phyloP scores from a whole-genome alignment of 2,329 filamentous ascomycete species.

The Cordyceps farinosa region DNA sequence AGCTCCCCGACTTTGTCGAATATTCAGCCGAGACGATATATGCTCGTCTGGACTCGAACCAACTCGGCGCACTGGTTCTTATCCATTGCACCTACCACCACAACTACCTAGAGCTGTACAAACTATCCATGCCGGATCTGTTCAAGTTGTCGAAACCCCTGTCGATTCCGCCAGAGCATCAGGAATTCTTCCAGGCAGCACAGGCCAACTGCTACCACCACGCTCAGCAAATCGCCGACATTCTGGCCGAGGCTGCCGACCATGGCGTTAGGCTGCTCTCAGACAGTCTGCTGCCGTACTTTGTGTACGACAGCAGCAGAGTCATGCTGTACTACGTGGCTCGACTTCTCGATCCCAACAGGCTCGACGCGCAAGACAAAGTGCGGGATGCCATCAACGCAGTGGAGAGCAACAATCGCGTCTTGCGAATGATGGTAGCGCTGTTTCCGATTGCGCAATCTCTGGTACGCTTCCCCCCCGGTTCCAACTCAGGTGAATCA shows the following conservation, averaged over 20 bases:
- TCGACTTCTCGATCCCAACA: conserved; percentile 36
- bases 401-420: conserved; percentile 38
- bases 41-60: conserved; percentile 43
- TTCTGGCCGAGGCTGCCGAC: conserved; percentile 37
- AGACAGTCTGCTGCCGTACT: conserved; percentile 44
- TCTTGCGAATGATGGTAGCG: conserved; percentile 35
- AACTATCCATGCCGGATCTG: conserved; percentile 43
- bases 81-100: conserved; percentile 47
- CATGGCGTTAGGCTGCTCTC: conserved; percentile 40
- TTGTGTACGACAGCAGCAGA: conserved; percentile 45
- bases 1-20: conserved; percentile 42
- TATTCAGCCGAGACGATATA: conserved; percentile 44
- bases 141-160: conserved; percentile 42
- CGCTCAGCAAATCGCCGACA: conserved; percentile 36
- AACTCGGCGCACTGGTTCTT: conserved; percentile 42
- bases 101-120: conserved; percentile 44
- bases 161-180: conserved; percentile 37
- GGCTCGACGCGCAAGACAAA: conserved; percentile 33
- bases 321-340: conserved; percentile 48
- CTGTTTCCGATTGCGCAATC: conserved; percentile 39
- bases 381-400: conserved; percentile 37
- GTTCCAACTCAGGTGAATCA: neutral
- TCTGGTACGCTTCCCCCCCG: conserved; percentile 30
- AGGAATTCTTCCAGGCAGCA: conserved; percentile 34
- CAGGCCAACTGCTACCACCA: conserved; percentile 38